Evolutionary conservation across 2,329 filamentous ascomycete species (phyloP).

Genomic region (Xylariaceae sp.): DNA sequence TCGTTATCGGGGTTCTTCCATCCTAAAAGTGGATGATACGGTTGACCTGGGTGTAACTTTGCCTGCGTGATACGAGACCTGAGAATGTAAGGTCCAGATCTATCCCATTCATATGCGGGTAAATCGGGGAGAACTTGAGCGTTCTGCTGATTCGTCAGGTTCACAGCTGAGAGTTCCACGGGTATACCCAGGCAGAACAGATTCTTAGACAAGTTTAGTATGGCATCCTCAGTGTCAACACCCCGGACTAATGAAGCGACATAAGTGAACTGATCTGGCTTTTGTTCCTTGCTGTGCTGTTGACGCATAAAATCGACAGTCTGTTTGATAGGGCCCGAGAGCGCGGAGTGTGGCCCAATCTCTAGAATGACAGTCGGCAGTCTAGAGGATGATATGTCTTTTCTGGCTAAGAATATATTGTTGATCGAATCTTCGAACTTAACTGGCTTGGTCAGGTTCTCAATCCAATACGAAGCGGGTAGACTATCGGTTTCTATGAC

Average conservation of each 20-base stretch:
- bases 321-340: constrained; percentile 23
- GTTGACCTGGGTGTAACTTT: constrained; percentile 4
- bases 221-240: constrained; percentile 1
- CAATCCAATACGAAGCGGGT: constrained; percentile 27
- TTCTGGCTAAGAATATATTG: constrained; percentile 2
- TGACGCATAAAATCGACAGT: constrained; percentile 8
- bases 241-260: constrained; percentile 12
- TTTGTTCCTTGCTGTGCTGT: constrained; percentile 5
- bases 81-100: constrained; percentile 3
- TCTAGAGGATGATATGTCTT: not conserved
- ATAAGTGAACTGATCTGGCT: constrained; percentile 9
- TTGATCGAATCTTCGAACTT: constrained; percentile 19
- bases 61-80: constrained; percentile 8
- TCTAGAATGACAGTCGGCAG: constrained; percentile 17
- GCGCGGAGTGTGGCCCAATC: constrained; percentile 26
- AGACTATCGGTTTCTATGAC: constrained; percentile 11
- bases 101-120: constrained; percentile 18
- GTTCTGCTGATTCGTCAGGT: constrained; percentile 8
- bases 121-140: constrained; percentile 10
- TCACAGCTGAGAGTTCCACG: constrained; percentile 6
- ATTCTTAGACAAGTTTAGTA: constrained; percentile 4
- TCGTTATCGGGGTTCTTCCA: constrained; percentile 14
- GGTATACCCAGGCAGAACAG: constrained; percentile 9
- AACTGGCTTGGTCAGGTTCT: constrained; percentile 30
- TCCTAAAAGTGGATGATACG: constrained; percentile 9